Evolutionary conservation across 805 yeast genomes (phyloP), one percentile per base, ranked within the genome.

Genomic region (Jamesozyma lodderae): DNA sequence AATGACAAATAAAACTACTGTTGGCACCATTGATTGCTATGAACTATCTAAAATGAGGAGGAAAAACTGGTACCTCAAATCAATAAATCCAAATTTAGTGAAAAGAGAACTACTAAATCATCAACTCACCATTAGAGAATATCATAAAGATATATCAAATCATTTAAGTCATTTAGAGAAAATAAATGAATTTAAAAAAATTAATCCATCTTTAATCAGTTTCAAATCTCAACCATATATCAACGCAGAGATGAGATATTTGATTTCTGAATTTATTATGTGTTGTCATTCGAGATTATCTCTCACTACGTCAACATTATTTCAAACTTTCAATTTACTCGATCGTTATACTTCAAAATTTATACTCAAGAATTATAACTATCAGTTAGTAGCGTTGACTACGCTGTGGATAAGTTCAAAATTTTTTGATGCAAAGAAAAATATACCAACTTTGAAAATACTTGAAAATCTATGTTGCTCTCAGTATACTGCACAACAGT

Each of bases 401-500:
- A 77, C 94, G 21, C 63, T 88, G 35, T 90, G 96, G 96, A 75
- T 88, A n/a, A 88, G 95, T 2, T 73, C 94, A 26, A 88, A 88
- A 56, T 69, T 74, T 41, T 70, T 72, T 44, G 88, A 86, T 44
- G 72, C 74, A 43, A 75, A 87, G 59, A 72, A 72, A 46, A 76
- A 73, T 52, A 72, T 79, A 29, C 80, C 81, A 7, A 61, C 68
- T n/a, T 58, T 77, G 37, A 66, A 66, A 37, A 71, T 69, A 45
- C 60, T 77, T 35, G 64, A 72, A 51, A 70, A 70, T 38, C 65
- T 75, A 57, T 75, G 81, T 56, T 73, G 76, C 56, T 67, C 70
- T 45, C 70, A 73, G 50, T 76, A 75, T 57, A 67, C 70, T 40
- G 69, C 67, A 43, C 66, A 68, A 44, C 62, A 73, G 41, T 75